Base-by-base conservation (phyloP, 345 rosid species). In the Linum tenue region DNA sequence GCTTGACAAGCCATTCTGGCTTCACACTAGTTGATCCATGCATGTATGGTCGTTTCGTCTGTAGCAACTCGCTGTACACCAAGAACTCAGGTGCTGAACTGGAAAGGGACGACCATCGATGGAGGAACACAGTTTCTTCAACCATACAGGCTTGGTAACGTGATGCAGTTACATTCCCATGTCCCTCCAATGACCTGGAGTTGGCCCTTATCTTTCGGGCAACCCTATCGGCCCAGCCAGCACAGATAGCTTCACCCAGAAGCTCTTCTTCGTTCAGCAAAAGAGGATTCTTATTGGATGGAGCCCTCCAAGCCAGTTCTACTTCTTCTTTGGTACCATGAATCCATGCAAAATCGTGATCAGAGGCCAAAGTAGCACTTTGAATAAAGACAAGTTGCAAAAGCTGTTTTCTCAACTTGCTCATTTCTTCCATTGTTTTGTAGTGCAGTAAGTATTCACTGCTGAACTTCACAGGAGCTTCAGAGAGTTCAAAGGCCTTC, bases 211-310 rank as follows among this genome's bases (percentile, higher is more conserved):
- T 53, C 44, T 84, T 77, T 76, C 76, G 85, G 38, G 98, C 97
- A 64, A 92, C 91, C 73, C 96, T 85, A 70, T 92, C 94, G 10
- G 85, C 96, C 98, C 95, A 92, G 38, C 97, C 98, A n/a, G 97
- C 97, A 59, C 90, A 86, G 53, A 92, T 82, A 68, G 90, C 96
- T 78, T 80, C 84, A 40, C 91, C 82, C 64, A 92, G 56, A 58
- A 87, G 72, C 77, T 87, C 84, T 72, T 92, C 97, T 77, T 87
- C 98, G 14, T 80, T 70, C 59, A 80, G 72, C 51, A 71, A 70
- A 15, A 87, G 87, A 7, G 88, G 81, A 60, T 6, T 73, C 80
- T 80, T 82, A 22, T 69, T 69, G 59, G 85, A 79, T 4, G 76
- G 74, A 60, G 70, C 70, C 70, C 78, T 75, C 98, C 98, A 92